Conservation (phyloP, 495 filamentous ascomycete species). For the Cetradonia linearis region DNA sequence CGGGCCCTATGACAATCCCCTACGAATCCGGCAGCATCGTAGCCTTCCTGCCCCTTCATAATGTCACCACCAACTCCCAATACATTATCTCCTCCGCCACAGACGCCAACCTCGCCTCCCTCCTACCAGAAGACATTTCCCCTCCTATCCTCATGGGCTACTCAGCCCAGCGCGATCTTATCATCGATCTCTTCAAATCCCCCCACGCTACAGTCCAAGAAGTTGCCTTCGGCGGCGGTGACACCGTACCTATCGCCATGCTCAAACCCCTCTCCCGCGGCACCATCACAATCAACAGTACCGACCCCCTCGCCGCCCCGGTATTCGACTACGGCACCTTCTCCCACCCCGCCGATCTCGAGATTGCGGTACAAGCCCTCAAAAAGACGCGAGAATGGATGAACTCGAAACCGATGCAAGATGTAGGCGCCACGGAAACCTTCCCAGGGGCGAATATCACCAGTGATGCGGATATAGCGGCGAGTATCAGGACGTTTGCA, state of each 20-base stretch:
- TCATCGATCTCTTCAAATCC: conserved; percentile 2
- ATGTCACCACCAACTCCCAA: conserved; percentile 26
- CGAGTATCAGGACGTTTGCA: conserved; percentile 16
- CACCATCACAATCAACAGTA: conserved; percentile 32
- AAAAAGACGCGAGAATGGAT: conserved; percentile 1
- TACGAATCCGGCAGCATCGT: conserved; percentile 30
- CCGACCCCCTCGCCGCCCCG: conserved; percentile 30
- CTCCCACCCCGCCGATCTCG: conserved; percentile 30
- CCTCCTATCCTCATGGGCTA: conserved; percentile 35
- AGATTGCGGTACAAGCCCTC: conserved; percentile 23
- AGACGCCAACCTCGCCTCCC: conserved; percentile 28
- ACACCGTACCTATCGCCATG: neutral
- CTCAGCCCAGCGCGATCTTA: conserved; percentile 21
- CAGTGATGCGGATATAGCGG: conserved; percentile 15
- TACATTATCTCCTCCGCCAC: conserved; percentile 29
- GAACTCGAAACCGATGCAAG: conserved; percentile 11
- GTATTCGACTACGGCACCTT: conserved; percentile 29
- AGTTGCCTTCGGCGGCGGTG: conserved; percentile 5
- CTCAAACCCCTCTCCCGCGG: conserved; percentile 35
- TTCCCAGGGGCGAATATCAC: conserved; percentile 5
- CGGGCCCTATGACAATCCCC: conserved; percentile 30
- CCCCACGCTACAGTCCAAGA: conserved; percentile 2
- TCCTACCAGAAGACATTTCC: too few species aligned
- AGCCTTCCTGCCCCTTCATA: conserved; percentile 29
- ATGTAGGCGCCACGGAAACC: conserved; percentile 19